These are phyloP conservation scores for Starmera pachycereana DNA, from an alignment of 805 yeast species.

Conservation along the genomic window DNA sequence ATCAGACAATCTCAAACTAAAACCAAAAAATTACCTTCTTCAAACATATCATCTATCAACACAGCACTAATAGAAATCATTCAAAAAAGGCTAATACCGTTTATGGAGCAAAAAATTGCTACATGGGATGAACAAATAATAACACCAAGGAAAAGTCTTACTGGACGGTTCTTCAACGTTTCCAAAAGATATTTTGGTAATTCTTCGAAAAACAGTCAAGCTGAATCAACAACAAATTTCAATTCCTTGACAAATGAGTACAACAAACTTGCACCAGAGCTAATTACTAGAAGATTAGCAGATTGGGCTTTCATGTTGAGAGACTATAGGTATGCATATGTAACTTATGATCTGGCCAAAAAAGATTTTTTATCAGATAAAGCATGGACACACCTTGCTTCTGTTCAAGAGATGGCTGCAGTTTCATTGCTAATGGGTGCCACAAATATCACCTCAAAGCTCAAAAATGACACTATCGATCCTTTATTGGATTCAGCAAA, in stretches of 20 bases:
- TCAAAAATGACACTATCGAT: constrained; percentile 33
- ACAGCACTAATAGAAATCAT: constrained; percentile 20
- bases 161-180: constrained; percentile 63
- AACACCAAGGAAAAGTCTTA: constrained; percentile 64
- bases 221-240: constrained; percentile 26
- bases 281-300: constrained; percentile 69
- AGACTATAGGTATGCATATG: constrained; percentile 76
- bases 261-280: constrained; percentile 54
- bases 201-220: constrained; percentile 10
- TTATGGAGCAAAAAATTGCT: constrained; percentile 74
- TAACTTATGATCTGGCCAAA: constrained; percentile 72
- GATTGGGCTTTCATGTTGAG: constrained; percentile 91
- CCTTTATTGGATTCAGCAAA: constrained; percentile 52
- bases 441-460: constrained; percentile 28
- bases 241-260: constrained; percentile 48
- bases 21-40: constrained; percentile 7
- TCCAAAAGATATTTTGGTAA: constrained; percentile 43
- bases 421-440: constrained; percentile 56
- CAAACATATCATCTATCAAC: constrained; percentile 9
- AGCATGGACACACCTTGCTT: constrained; percentile 73
- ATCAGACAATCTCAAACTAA: constrained; percentile 3
- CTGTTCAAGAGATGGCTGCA: constrained; percentile 84
- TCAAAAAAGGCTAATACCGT: constrained; percentile 47
- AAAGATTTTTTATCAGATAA: constrained; percentile 70
- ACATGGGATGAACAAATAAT: constrained; percentile 80